Conservation (phyloP, 805 yeast species). For the Sugiyamaella smithiae region DNA sequence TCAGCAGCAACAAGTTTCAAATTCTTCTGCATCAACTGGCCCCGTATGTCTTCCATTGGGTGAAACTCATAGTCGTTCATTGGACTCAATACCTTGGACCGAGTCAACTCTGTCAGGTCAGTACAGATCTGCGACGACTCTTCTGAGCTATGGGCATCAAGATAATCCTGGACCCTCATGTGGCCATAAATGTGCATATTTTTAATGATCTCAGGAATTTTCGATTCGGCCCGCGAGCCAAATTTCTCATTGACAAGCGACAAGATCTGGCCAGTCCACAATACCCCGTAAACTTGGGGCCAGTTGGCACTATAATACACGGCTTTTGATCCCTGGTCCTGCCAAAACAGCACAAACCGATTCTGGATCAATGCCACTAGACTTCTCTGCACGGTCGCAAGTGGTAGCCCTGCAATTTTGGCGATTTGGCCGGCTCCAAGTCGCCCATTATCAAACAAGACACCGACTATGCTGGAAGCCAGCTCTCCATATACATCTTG, state of each 20-base stretch:
- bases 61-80: conserved; percentile 39
- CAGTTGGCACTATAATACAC: conserved; percentile 58
- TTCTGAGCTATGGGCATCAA: conserved; percentile 23
- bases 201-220: conserved; percentile 59
- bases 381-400: conserved; percentile 54
- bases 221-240: conserved; percentile 37
- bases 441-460: conserved; percentile 66
- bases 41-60: conserved; percentile 31
- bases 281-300: conserved; percentile 57
- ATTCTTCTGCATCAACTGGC: conserved; percentile 22
- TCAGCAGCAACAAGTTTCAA: conserved; percentile 17
- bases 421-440: conserved; percentile 55
- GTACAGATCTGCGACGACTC: conserved; percentile 33
- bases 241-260: conserved; percentile 34
- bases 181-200: conserved; percentile 70
- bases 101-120: conserved; percentile 45
- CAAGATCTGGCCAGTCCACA: conserved; percentile 78
- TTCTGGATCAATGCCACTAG: conserved; percentile 77
- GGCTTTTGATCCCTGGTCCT: conserved; percentile 34
- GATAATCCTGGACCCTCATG: conserved; percentile 53
- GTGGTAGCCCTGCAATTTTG: conserved; percentile 45
- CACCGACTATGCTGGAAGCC: conserved; percentile 60
- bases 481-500: conserved; percentile 59
- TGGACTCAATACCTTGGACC: conserved; percentile 52
- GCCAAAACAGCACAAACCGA: conserved; percentile 68